Conservation (phyloP, 202 grass and related monocot genomes). For the Panicum virgatum region DNA sequence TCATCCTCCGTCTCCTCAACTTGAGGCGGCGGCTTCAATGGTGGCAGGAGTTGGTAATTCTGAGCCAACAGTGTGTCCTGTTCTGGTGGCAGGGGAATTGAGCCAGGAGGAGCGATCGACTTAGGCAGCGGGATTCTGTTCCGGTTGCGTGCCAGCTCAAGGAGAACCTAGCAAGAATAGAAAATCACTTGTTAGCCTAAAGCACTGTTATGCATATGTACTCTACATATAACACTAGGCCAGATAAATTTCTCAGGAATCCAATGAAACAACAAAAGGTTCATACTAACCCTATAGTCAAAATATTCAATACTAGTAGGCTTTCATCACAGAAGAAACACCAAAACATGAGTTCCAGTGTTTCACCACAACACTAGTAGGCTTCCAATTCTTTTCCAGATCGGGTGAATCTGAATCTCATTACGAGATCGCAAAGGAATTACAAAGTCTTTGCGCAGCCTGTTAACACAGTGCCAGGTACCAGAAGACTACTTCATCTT, state of each 20-base stretch:
- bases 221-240: neutral
- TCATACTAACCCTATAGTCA: neutral
- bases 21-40: constrained; percentile 52
- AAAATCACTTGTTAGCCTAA: constrained; percentile 19
- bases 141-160: constrained; percentile 67
- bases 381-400: neutral
- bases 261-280: constrained; percentile 1
- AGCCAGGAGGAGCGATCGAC: constrained; percentile 78
- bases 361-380: neutral
- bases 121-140: constrained; percentile 91
- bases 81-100: constrained; percentile 79
- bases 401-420: no score
- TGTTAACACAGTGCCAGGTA: no score
- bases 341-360: constrained; percentile 1
- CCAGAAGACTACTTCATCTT: neutral
- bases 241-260: neutral
- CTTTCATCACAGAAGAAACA: constrained; percentile 7
- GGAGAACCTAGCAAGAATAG: constrained; percentile 61
- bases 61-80: constrained; percentile 82
- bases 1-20: constrained; percentile 66
- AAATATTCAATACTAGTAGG: neutral
- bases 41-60: constrained; percentile 72
- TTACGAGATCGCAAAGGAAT: no score
- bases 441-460: no score
- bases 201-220: neutral